Evolutionary conservation across 352 stramenopile species (phyloP).

Genomic region (Pythium biforme): DNA sequence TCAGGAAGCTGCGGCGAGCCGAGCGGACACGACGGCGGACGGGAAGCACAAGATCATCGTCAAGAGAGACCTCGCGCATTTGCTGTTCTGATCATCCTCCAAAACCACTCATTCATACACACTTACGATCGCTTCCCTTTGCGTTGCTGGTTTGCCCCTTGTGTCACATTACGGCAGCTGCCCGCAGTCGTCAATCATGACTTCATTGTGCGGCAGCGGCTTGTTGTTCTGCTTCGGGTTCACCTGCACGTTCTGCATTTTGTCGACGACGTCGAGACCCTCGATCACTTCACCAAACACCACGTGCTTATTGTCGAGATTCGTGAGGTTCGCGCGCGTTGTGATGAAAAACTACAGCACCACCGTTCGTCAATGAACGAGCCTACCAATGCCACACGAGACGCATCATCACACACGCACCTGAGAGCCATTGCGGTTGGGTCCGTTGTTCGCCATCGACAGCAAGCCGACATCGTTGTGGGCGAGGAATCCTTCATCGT

Average conservation of each 20-base stretch:
- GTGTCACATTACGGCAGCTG: conserved; percentile 33
- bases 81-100: conserved; percentile 45
- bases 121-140: not conserved
- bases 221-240: conserved; percentile 43
- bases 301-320: conserved; percentile 93
- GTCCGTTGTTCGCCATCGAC: conserved; percentile 82
- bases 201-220: conserved; percentile 53
- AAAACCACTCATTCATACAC: conserved; percentile 1
- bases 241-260: conserved; percentile 66
- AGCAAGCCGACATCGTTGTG: conserved; percentile 75
- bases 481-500: conserved; percentile 72
- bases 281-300: conserved; percentile 95
- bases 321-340: conserved; percentile 56
- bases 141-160: not conserved
- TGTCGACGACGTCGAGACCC: conserved; percentile 66
- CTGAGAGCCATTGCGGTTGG: conserved; percentile 73
- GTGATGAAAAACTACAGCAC: conserved; percentile 81
- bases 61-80: conserved; percentile 60
- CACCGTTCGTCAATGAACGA: not conserved
- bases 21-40: conserved; percentile 18
- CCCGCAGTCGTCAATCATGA: conserved; percentile 65
- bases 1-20: conserved; percentile 23
- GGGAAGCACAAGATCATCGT: conserved; percentile 61
- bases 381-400: not conserved
- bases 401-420: conserved; percentile 28